Conservation (phyloP, 2,329 filamentous ascomycete genomes). For the Aureobasidium namibiae region DNA sequence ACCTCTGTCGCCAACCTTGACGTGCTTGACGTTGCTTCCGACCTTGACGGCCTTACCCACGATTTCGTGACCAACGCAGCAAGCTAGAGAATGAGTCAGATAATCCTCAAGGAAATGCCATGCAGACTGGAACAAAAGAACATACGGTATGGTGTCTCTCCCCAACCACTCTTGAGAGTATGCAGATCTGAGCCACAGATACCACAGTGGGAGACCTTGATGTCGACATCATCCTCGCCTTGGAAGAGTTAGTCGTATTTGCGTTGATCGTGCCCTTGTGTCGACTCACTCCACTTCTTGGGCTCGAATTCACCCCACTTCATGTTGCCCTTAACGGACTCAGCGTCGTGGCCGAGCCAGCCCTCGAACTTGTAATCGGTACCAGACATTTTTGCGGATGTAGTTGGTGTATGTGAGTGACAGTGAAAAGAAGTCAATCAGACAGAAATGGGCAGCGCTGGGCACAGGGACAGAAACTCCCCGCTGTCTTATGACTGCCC, state of each 20-base stretch:
- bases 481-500: neutral
- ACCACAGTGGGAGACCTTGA: slow-evolving; percentile 31
- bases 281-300: slow-evolving; percentile 25
- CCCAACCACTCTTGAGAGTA: slow-evolving; percentile 31
- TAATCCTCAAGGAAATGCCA: neutral
- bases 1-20: slow-evolving; percentile 27
- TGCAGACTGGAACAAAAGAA: neutral
- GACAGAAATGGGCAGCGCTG: neutral
- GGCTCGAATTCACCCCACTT: slow-evolving; percentile 41
- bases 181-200: slow-evolving; percentile 27
- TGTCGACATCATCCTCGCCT: slow-evolving; percentile 20
- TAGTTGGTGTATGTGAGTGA: neutral
- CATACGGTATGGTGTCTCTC: slow-evolving; percentile 17
- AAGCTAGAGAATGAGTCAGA: neutral
- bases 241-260: neutral
- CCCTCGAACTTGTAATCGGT: slow-evolving; percentile 47
- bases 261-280: neutral
- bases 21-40: slow-evolving; percentile 18
- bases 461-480: neutral
- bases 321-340: slow-evolving; percentile 46
- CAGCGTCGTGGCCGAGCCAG: slow-evolving; percentile 46
- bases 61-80: slow-evolving; percentile 20
- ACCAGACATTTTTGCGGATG: slow-evolving; percentile 12
- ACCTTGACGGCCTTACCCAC: slow-evolving; percentile 20
- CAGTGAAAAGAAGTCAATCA: neutral